These are phyloP conservation scores for Chytriomyces hyalinus DNA, from an alignment of 192 early-diverging fungal genomes.

Conservation along the genomic window DNA sequence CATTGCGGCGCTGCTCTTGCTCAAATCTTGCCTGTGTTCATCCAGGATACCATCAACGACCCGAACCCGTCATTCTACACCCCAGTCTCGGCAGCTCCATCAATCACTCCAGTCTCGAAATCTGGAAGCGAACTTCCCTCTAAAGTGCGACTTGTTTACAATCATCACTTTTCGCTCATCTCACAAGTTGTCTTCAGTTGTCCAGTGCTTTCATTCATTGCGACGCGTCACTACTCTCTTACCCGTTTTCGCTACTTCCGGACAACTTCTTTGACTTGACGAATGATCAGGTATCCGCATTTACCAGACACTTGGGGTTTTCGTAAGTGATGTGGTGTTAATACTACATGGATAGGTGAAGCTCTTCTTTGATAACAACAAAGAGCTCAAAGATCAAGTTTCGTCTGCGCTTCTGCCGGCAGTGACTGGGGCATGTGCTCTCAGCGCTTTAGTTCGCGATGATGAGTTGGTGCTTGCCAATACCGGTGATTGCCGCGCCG, in stretches of 20 bases:
- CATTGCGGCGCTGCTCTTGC: slow-evolving; percentile 7
- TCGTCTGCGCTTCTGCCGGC: slow-evolving; percentile 39
- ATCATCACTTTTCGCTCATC: no score
- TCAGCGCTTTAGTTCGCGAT: slow-evolving; percentile 51
- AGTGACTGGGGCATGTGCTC: slow-evolving; percentile 54
- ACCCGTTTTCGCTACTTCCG: slow-evolving; percentile 12
- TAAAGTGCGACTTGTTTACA: background rate
- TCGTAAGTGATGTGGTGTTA: no score
- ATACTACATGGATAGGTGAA: background rate
- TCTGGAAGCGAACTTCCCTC: background rate
- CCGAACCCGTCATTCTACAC: background rate
- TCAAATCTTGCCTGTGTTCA: slow-evolving; percentile 20
- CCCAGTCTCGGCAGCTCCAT: background rate
- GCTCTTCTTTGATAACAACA: background rate
- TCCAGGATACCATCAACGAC: slow-evolving; percentile 18
- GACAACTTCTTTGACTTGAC: slow-evolving; percentile 7
- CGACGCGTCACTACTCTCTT: slow-evolving; percentile 26
- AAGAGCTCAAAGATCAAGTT: slow-evolving; percentile 2
- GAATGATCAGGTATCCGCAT: background rate
- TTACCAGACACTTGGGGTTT: no score
- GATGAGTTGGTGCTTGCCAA: slow-evolving; percentile 53
- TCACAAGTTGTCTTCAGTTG: no score
- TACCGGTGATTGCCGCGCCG: slow-evolving; percentile 57
- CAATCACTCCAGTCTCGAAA: background rate
- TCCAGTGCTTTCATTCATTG: slow-evolving; percentile 17